phyloP scores from a whole-genome alignment of 805 yeast genomes.

The Ogataea populi-albae region DNA sequence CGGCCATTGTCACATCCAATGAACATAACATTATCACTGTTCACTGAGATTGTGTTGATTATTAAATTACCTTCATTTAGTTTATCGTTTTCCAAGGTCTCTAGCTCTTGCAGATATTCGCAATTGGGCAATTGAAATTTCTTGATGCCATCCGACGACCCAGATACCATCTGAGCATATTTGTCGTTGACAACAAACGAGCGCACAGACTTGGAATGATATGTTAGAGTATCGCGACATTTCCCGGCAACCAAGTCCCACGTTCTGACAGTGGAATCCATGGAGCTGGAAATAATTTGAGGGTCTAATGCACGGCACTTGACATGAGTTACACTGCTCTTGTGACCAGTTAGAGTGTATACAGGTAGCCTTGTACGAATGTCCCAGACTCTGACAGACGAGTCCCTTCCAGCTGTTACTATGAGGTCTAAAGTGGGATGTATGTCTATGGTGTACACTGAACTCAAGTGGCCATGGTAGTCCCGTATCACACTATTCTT shows the following conservation, averaged over 20 bases:
- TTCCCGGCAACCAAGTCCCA: slow-evolving; percentile 89
- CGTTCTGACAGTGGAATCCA: slow-evolving; percentile 80
- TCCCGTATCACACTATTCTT: slow-evolving; percentile 76
- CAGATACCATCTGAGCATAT: slow-evolving; percentile 75
- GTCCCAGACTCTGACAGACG: slow-evolving; percentile 90
- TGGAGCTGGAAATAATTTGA: slow-evolving; percentile 77
- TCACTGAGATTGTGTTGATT: slow-evolving; percentile 66
- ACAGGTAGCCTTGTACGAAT: slow-evolving; percentile 74
- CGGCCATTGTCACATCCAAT: slow-evolving; percentile 85
- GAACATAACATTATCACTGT: slow-evolving; percentile 60
- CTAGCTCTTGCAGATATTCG: slow-evolving; percentile 50
- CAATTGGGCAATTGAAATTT: slow-evolving; percentile 87
- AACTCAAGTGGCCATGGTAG: slow-evolving; percentile 92
- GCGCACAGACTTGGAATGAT: slow-evolving; percentile 80
- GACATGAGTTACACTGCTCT: slow-evolving; percentile 68
- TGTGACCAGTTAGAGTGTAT: slow-evolving; percentile 79
- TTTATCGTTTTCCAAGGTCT: slow-evolving; percentile 41
- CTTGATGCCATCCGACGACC: slow-evolving; percentile 74
- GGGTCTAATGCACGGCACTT: slow-evolving; percentile 73
- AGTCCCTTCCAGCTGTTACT: slow-evolving; percentile 87
- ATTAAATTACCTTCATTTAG: slow-evolving; percentile 38
- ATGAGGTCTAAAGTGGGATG: slow-evolving; percentile 86
- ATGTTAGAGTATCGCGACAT: slow-evolving; percentile 69
- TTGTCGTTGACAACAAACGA: slow-evolving; percentile 65
- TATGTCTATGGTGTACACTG: slow-evolving; percentile 76